A percentile compares a stretch with the other conserved stretches of the same genome.
These are phyloP conservation scores for Dactylella cylindrospora DNA, from an alignment of 2,329 filamentous ascomycete species.

Conservation along the genomic window DNA sequence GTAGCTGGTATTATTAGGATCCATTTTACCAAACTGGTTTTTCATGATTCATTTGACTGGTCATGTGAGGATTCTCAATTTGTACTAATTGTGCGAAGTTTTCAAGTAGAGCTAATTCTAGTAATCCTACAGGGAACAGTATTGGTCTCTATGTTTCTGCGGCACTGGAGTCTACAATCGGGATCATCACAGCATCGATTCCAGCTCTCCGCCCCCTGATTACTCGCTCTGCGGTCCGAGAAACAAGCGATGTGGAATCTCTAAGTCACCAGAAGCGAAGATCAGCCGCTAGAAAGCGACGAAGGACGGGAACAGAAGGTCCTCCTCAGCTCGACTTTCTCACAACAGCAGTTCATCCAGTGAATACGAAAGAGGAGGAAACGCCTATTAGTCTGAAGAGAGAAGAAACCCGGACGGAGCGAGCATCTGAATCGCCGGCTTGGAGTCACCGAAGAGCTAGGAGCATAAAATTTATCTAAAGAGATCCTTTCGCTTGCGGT, in stretches of 20 bases:
- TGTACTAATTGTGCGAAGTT: too few relatives aligned
- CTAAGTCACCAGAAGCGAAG: slow-evolving; percentile 19
- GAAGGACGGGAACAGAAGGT: slow-evolving; percentile 16
- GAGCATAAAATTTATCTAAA: too few relatives aligned
- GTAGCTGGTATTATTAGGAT: slow-evolving; percentile 35
- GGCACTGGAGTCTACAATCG: slow-evolving; percentile 23
- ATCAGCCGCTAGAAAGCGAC: slow-evolving; percentile 23
- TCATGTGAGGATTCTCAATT: slow-evolving; percentile 14
- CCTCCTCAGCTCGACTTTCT: slow-evolving; percentile 27
- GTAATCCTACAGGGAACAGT: slow-evolving; percentile 15
- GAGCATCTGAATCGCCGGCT: too few relatives aligned
- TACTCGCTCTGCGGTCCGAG: slow-evolving; percentile 17
- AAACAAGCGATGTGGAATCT: slow-evolving; percentile 22
- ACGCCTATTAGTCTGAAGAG: too few relatives aligned
- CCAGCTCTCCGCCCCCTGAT: slow-evolving; percentile 28
- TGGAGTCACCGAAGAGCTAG: too few relatives aligned
- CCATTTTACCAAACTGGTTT: slow-evolving; percentile 32
- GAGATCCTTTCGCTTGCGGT: too few relatives aligned
- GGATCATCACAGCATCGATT: slow-evolving; percentile 33
- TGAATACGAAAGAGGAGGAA: too few relatives aligned
- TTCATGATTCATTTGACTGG: slow-evolving; percentile 37
- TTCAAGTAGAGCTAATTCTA: not conserved
- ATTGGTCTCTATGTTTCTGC: slow-evolving; percentile 27
- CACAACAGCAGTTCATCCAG: slow-evolving; percentile 23
- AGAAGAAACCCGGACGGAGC: too few relatives aligned